Conservation (phyloP, 768 basidiomycete genomes). For the Strobilomyces confusus region DNA sequence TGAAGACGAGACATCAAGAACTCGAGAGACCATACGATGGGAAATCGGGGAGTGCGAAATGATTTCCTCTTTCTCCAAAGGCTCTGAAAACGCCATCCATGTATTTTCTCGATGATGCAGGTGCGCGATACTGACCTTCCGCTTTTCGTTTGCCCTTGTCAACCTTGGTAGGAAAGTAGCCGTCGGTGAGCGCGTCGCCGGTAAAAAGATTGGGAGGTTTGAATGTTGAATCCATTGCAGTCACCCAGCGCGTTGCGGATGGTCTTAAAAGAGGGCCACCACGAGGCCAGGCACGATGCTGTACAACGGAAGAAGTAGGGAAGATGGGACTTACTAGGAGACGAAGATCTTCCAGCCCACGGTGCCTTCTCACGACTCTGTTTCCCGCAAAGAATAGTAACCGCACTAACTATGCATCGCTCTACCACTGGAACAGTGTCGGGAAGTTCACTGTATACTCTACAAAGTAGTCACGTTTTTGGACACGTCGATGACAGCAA, state of each 20-base stretch:
- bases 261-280: conserved; percentile 8
- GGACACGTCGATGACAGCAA: too few species aligned
- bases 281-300: conserved; percentile 14
- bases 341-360: conserved; percentile 11
- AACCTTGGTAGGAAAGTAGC: background rate
- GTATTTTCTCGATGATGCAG: too few species aligned
- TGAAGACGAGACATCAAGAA: background rate
- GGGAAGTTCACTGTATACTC: too few species aligned
- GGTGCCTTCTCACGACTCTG: conserved; percentile 10
- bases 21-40: background rate
- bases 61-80: background rate
- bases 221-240: conserved; percentile 8
- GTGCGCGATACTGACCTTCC: conserved; percentile 4
- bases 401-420: too few species aligned
- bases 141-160: conserved; percentile 23
- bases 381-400: too few species aligned
- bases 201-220: conserved; percentile 14
- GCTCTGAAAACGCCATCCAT: conserved; percentile 1
- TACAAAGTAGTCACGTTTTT: too few species aligned
- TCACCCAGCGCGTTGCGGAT: background rate
- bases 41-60: background rate
- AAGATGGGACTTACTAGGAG: conserved; percentile 8
- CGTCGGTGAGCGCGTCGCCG: background rate
- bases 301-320: background rate
- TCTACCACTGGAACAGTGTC: too few species aligned